Evolutionary conservation across 73 alveolate genomes (phyloP).

Genomic region (Paraurostyla sp.): DNA sequence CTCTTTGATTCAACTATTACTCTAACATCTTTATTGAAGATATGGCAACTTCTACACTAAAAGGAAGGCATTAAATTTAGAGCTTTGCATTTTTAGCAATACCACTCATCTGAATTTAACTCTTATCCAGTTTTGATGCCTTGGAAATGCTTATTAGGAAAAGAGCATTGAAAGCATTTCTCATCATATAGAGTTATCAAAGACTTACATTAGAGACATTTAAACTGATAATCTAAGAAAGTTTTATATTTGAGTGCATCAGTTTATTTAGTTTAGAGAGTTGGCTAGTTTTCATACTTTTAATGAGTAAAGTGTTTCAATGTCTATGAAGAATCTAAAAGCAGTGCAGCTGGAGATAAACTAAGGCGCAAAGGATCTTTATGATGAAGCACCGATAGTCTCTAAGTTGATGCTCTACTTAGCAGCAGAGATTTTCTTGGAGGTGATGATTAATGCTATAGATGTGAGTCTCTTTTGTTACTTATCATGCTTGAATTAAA

Average conservation of each 20-base stretch:
- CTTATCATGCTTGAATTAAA: too few species aligned
- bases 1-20: not conserved
- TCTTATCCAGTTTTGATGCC: not conserved
- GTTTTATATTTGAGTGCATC: not conserved
- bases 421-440: not conserved
- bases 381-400: not conserved
- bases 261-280: not conserved
- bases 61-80: slow-evolving; percentile 10
- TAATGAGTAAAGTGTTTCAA: not conserved
- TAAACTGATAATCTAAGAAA: not conserved
- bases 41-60: slow-evolving; percentile 9
- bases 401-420: slow-evolving; percentile 29
- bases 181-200: slow-evolving; percentile 1
- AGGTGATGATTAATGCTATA: not conserved
- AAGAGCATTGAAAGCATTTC: not conserved
- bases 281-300: not conserved
- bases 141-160: not conserved
- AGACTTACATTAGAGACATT: not conserved
- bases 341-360: not conserved
- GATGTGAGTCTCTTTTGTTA: not conserved
- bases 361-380: not conserved
- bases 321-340: not conserved
- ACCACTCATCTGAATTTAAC: not conserved
- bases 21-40: not conserved
- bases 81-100: not conserved